phyloP scores from a whole-genome alignment of 176 grass and related monocot species.

The Triticum urartu region DNA sequence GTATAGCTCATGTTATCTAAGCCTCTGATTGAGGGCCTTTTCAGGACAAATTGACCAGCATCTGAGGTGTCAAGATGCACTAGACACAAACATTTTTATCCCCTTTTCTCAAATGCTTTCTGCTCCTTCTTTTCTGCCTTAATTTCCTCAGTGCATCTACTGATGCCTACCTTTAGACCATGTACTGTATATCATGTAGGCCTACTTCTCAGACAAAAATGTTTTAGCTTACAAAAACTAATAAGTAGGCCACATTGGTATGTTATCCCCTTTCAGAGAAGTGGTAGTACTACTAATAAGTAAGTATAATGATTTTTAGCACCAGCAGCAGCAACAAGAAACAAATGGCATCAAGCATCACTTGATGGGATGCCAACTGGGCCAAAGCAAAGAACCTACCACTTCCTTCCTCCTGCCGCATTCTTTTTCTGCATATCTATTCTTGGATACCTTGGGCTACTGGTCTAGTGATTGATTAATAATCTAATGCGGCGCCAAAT shows the following conservation, averaged over 20 bases:
- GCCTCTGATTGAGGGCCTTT: neutral
- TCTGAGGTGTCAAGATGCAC: conserved; percentile 30
- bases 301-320: conserved; percentile 11
- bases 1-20: neutral
- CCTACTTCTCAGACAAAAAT: neutral
- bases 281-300: neutral
- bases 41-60: conserved; percentile 30
- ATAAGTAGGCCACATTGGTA: conserved; percentile 27
- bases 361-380: conserved; percentile 41
- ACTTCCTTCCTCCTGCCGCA: conserved; percentile 6
- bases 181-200: neutral
- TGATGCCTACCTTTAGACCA: conserved; percentile 34
- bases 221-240: neutral
- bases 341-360: conserved; percentile 39
- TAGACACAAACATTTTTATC: neutral
- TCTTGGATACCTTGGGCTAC: conserved; percentile 26
- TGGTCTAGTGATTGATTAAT: conserved; percentile 25
- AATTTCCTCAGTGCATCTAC: conserved; percentile 29
- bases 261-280: conserved; percentile 18
- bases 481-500: neutral
- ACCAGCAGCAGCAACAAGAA: conserved; percentile 36
- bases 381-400: conserved; percentile 50
- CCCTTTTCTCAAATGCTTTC: conserved; percentile 25
- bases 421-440: conserved; percentile 19
- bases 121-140: conserved; percentile 27